phyloP scores from a whole-genome alignment of 352 stramenopile species.

The Thraustochytrium aureum region DNA sequence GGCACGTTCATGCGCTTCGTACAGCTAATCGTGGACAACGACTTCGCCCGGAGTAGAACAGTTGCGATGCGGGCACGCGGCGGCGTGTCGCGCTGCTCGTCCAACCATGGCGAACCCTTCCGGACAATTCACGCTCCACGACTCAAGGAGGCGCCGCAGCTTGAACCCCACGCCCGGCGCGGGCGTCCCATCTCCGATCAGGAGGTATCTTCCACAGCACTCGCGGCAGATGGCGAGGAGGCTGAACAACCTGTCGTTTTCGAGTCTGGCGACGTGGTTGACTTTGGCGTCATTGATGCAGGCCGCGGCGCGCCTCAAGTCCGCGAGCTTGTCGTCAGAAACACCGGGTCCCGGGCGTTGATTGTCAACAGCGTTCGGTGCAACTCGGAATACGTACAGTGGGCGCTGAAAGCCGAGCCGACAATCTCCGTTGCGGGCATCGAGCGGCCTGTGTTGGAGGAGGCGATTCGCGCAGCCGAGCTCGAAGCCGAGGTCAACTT shows the following conservation, averaged over 20 bases:
- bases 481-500: too few species aligned
- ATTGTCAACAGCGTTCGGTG: background rate
- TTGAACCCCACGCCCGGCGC: too few species aligned
- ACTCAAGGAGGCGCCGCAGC: too few species aligned
- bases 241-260: background rate
- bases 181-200: too few species aligned
- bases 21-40: background rate
- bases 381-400: background rate
- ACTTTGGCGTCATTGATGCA: background rate
- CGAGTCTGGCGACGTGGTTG: background rate
- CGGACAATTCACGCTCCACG: too few species aligned
- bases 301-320: background rate
- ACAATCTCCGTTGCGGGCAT: background rate
- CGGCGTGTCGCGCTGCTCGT: background rate
- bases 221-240: background rate
- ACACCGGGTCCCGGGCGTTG: background rate
- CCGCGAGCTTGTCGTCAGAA: constrained; percentile 2
- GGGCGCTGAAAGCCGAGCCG: background rate
- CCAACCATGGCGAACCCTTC: constrained; percentile 17
- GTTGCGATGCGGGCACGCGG: background rate
- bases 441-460: background rate
- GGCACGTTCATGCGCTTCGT: constrained; percentile 12
- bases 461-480: background rate
- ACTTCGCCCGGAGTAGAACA: background rate
- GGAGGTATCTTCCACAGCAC: too few species aligned